Percentiles rank a stretch among this genome's conserved stretches.
Conservation (phyloP, 116 monocot genomes). For the Iris pallida region DNA sequence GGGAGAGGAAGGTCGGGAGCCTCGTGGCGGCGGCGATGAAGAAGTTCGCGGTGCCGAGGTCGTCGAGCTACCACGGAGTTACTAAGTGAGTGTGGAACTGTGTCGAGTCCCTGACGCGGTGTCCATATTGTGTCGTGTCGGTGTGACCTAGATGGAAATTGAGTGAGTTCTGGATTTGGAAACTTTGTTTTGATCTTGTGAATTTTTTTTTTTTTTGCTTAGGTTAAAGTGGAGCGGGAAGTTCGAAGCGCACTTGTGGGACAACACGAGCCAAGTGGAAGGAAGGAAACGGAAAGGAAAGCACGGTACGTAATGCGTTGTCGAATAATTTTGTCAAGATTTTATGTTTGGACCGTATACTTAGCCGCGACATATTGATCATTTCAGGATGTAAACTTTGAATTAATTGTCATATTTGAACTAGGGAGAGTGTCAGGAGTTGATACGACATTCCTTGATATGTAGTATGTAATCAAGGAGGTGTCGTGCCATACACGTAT, state of each 20-base stretch:
- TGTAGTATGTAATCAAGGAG: too few species aligned
- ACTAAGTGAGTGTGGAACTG: slow-evolving; percentile 23
- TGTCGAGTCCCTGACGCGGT: too few species aligned
- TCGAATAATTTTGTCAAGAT: too few species aligned
- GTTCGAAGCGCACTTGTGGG: slow-evolving; percentile 80
- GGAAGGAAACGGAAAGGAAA: slow-evolving; percentile 67
- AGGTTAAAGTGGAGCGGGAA: slow-evolving; percentile 86
- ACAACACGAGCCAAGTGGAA: slow-evolving; percentile 48
- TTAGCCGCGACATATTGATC: too few species aligned
- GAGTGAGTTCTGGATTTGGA: too few species aligned
- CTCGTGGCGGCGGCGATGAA: slow-evolving; percentile 27
- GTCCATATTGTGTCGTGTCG: neutral
- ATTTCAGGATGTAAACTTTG: too few species aligned
- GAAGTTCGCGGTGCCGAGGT: slow-evolving; percentile 38
- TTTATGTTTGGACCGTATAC: too few species aligned
- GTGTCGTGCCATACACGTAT: too few species aligned
- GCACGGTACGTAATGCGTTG: slow-evolving; percentile 38
- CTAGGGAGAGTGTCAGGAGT: too few species aligned
- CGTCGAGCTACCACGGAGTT: slow-evolving; percentile 48
- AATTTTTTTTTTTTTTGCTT: neutral
- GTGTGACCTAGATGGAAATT: neutral
- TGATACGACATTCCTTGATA: too few species aligned
- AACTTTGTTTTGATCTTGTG: too few species aligned
- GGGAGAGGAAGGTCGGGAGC: slow-evolving; percentile 24
- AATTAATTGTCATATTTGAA: too few species aligned